Base-by-base conservation (phyloP, 352 stramenopile species). In the Phytophthora sojae region DNA sequence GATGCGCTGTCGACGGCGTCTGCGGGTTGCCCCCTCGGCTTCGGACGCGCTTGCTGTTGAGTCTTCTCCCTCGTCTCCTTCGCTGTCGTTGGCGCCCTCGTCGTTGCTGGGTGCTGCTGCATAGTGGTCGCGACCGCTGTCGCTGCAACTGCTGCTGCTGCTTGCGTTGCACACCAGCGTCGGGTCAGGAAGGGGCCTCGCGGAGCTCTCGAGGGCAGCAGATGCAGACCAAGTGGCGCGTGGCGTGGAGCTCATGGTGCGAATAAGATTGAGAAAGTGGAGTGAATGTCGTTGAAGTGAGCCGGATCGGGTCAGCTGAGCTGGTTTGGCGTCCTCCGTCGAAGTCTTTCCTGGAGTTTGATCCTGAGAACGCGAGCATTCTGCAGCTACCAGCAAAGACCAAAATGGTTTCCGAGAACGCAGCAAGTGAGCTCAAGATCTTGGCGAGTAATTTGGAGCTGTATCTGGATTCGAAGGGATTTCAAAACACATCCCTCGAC, bases 281-380 rank as follows among this genome's bases (percentile, higher is more conserved):
- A 77, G 57, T 77, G 71, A 77, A 77, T 68, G 71, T 77, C 52
- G 25, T 55, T 77, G 30, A 71, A 74, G 64, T 67, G 39, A 57
- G 52, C 44, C 37, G n/a, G 35, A 57, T 47, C 23, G 19, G 58
- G 26, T 58, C 69, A 68, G 45, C 64, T 72, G 57, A 64, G 56
- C 7, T 64, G 39, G 11, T 23, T 11, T 42, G 52, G 12, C 23
- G 3, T n/a, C n/a, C n/a, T n/a, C n/a, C n/a, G n/a, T n/a, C n/a
- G n/a, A n/a, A 67, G 42, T 53, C 60, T 1, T 77, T 67, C 55
- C 23, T 67, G 21, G 54, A 62, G 19, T 73, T 76, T 66, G 62
- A 79, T 8, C 62, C 39, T 29, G 57, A 66, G 23, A 69, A 63
- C 42, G 17, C 60, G 8, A 45, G 17, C 11, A 29, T 65, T 47